Evolutionary conservation across 208 protist species (phyloP).

Genomic region (Leishmania amazonensis): DNA sequence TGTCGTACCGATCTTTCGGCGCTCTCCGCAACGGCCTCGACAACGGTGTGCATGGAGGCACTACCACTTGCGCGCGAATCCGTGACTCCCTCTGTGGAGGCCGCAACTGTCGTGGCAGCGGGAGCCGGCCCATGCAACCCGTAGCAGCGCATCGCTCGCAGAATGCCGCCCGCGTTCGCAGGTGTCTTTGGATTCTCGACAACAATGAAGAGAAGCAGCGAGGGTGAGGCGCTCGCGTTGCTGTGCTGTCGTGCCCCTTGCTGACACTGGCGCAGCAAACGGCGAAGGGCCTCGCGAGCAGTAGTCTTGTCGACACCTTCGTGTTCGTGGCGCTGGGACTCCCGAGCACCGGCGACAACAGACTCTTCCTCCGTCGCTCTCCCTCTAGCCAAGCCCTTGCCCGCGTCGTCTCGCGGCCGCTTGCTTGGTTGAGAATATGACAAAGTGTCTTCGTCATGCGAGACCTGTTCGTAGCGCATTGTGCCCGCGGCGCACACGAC

Average conservation of each 20-base stretch:
- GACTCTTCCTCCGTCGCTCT: not conserved
- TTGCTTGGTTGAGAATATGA: not conserved
- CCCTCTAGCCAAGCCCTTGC: not conserved
- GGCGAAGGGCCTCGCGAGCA: not conserved
- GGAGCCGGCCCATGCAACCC: conserved; percentile 21
- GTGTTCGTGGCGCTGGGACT: not conserved
- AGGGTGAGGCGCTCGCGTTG: not conserved
- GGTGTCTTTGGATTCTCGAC: conserved; percentile 79
- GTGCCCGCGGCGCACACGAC: conserved; percentile 25
- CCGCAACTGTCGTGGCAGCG: not conserved
- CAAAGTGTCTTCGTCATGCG: not conserved
- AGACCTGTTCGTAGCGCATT: conserved; percentile 14
- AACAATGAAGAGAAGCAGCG: conserved; percentile 50
- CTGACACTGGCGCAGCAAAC: conserved; percentile 16
- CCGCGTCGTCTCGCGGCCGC: not conserved
- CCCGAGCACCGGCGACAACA: not conserved
- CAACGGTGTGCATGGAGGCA: not conserved
- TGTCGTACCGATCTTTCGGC: conserved; percentile 11
- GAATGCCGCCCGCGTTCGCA: conserved; percentile 63
- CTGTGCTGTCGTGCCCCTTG: conserved; percentile 1
- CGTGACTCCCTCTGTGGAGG: not conserved
- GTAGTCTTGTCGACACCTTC: not conserved
- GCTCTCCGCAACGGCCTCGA: not conserved
- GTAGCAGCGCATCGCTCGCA: conserved; percentile 64
- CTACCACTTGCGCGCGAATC: not conserved